Evolutionary conservation across 345 rosid species (phyloP), one percentile per base, ranked within the genome.

Genomic region (Lepidium sativum): DNA sequence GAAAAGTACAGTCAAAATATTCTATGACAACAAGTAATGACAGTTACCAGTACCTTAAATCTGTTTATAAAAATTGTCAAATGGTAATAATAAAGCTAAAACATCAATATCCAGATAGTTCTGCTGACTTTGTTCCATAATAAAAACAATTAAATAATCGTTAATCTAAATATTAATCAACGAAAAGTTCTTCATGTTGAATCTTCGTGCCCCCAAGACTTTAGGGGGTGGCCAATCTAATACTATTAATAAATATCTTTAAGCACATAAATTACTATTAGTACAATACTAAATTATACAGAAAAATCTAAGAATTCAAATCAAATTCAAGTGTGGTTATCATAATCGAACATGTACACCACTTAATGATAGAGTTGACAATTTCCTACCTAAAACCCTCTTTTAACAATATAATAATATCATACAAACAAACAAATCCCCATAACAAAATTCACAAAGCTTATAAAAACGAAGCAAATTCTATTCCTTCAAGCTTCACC

Each of bases 321-420:
- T 54, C 10, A 55, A 63, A 39, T 63, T 75, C 40, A 72, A 77
- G 56, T 48, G 77, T 68, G 80, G 80, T 41, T 79, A 75, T 79
- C 85, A 82, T 81, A 59, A 80, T 81, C 84, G 78, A 75, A 73
- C 69, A 70, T 74, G 78, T 71, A 68, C 78, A 72, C 80, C 82
- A 79, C 80, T 70, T 51, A 77, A 71, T 68, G 44, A 60, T 58
- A 65, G 72, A 60, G 70, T 71, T 72, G 75, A 68, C 67, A 63
- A 54, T 67, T 68, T 71, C 56, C 11, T 37, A 7, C 1, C 1
- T 27, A n/a, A 8, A 65, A 63, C 27, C 51, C 4, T 6, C 1
- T 47, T 9, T 47, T 14, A 20, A 54, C 44, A 9, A 49, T 47
- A 35, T 55, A 38, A 51, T 43, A 53, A 11, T 14, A 12, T 4